These are phyloP conservation scores for Sclerotinia nivalis DNA, from an alignment of 2,329 filamentous ascomycete species.

Conservation along the genomic window DNA sequence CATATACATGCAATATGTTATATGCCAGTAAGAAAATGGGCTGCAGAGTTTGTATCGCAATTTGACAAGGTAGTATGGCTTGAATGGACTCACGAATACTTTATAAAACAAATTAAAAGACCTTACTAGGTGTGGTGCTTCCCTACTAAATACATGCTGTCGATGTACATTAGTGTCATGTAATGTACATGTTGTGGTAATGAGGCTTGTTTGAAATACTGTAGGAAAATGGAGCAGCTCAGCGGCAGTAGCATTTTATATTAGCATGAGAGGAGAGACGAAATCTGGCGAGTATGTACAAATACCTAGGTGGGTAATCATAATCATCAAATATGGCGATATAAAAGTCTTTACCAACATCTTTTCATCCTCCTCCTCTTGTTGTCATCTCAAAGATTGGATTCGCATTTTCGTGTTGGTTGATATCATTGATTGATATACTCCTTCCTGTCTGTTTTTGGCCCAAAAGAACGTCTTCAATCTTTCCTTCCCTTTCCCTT, in stretches of 20 bases:
- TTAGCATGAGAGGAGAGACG: neutral
- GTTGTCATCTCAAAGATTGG: neutral
- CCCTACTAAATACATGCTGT: neutral
- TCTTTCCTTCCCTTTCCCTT: neutral
- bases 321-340: neutral
- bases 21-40: slow-evolving; percentile 4
- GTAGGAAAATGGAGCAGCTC: slow-evolving; percentile 1
- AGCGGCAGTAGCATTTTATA: neutral
- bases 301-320: neutral
- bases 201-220: slow-evolving; percentile 1
- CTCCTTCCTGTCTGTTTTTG: neutral
- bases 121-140: neutral
- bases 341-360: neutral
- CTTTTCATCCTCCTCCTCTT: neutral
- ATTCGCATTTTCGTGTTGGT: neutral
- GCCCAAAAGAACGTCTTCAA: neutral
- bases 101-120: slow-evolving; percentile 1
- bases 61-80: neutral
- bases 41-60: slow-evolving; percentile 7
- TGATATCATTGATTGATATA: slow-evolving; percentile 8
- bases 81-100: neutral
- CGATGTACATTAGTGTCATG: slow-evolving; percentile 16
- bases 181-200: slow-evolving; percentile 11
- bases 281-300: neutral
- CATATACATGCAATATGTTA: neutral